A percentile compares a stretch with the other conserved stretches of the same genome.
These are phyloP conservation scores for Acorus gramineus DNA, from an alignment of 106 monocot species.

Conservation along the genomic window DNA sequence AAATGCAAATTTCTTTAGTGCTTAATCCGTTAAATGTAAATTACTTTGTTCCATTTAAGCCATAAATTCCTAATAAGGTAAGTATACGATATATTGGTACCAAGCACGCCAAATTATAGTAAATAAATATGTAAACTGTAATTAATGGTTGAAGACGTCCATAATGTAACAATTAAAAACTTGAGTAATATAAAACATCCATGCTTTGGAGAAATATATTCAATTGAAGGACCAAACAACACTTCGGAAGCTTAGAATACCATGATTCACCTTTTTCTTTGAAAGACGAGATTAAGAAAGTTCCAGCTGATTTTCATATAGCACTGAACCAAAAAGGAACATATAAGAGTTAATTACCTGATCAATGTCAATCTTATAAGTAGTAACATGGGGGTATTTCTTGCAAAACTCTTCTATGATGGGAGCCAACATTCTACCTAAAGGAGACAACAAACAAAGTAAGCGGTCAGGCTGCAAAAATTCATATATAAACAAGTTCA, in stretches of 20 bases:
- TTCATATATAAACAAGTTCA: neutral
- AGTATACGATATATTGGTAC: too few species aligned
- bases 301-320: slow-evolving; percentile 1
- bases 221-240: neutral
- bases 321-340: neutral
- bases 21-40: too few species aligned
- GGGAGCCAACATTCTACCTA: slow-evolving; percentile 52
- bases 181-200: too few species aligned
- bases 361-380: slow-evolving; percentile 73
- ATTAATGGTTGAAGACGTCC: too few species aligned
- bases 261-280: too few species aligned
- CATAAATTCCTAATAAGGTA: too few species aligned
- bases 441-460: neutral
- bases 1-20: too few species aligned
- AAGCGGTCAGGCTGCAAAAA: neutral
- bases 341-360: slow-evolving; percentile 24
- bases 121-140: too few species aligned
- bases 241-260: neutral
- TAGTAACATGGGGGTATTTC: slow-evolving; percentile 45
- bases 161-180: too few species aligned
- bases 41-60: too few species aligned
- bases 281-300: neutral
- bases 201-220: too few species aligned
- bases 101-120: too few species aligned
- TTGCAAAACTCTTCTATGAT: slow-evolving; percentile 46